Base-by-base conservation (phyloP, 2,329 filamentous ascomycete genomes). In the Aquanectria penicillioides region DNA sequence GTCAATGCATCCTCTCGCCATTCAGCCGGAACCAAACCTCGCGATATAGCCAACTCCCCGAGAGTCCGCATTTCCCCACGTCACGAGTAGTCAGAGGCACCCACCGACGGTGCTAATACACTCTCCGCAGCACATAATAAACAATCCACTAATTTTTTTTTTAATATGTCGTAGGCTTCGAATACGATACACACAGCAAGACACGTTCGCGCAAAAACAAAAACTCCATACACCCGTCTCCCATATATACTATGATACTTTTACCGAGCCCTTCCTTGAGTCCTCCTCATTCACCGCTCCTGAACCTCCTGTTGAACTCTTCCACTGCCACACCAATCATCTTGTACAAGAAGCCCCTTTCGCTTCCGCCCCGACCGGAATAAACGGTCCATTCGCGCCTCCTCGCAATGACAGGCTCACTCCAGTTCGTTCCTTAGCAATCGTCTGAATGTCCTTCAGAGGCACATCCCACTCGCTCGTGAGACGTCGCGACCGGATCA, bases 381-480 rank as follows among this genome's bases (percentile, higher is more conserved):
- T 89, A 72, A 98, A 99, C 3, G 95, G 95, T 1, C 95, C 95
- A 73, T 97, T 97, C 3, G 90, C 92, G 4, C 94, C 94, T 10
- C 94, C 94, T 67, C 97, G 91, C 65, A 98, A 79, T 41, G 91
- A 89, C 62, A 99, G 86, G 66, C 92, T 94, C 78, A 99, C 88
- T 0, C 95, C 96, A 0, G 95, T 99, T 49, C 95, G 83, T 82
- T 99, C 96, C 80, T 98, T 99, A 40, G 90, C 91, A 65, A 99
- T 98, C 0, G 94, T 98, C 81, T 98, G 94, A 17, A 99, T 88
- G 74, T 99, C 95, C 72, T 95, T 97, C 65, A 99, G 83, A 22
- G 93, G 91, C 10, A 98, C 93, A 71, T 99, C 95, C 95, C 95
- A 99, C 77, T 98, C 94, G 15, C 89, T 94, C 50, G 87, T 89